These are phyloP conservation scores for Cercospora canescens DNA, from an alignment of 2,329 filamentous ascomycete genomes.

Conservation along the genomic window DNA sequence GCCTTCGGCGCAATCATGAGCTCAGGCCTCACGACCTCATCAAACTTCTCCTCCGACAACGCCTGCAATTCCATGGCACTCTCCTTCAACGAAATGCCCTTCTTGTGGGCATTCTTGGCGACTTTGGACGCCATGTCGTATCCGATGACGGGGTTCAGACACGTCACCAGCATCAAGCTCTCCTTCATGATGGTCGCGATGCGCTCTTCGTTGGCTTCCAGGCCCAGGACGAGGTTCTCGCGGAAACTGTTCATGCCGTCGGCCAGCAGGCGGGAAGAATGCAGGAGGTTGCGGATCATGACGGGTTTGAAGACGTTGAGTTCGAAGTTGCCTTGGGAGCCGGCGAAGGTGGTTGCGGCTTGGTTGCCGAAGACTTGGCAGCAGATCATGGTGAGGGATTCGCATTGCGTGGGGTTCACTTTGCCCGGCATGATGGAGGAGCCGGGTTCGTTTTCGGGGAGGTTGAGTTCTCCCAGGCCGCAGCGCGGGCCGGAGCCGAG, in stretches of 20 bases:
- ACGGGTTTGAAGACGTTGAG: constrained; percentile 99
- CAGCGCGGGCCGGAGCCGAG: constrained; percentile 94
- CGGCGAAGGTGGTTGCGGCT: constrained; percentile 86
- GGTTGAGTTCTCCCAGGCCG: constrained; percentile 86
- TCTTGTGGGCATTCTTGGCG: constrained; percentile 98
- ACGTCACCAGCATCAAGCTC: constrained; percentile 97
- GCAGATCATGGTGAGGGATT: constrained; percentile 97
- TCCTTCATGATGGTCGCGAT: constrained; percentile 90
- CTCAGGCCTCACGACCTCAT: constrained; percentile 85
- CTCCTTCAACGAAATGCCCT: constrained; percentile 89
- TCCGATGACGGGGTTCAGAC: constrained; percentile 94
- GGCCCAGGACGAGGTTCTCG: constrained; percentile 83
- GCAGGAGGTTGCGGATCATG: constrained; percentile 90
- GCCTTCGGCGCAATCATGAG: constrained; percentile 88
- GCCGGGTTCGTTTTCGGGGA: constrained; percentile 97
- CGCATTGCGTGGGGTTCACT: constrained; percentile 98
- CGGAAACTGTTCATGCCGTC: constrained; percentile 96
- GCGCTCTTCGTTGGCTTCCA: constrained; percentile 91
- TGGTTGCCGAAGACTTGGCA: constrained; percentile 98
- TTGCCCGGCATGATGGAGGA: constrained; percentile 99
- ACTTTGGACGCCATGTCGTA: constrained; percentile 98
- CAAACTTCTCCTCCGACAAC: constrained; percentile 85
- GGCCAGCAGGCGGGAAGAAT: constrained; percentile 82
- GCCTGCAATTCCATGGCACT: constrained; percentile 92
- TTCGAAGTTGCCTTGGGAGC: constrained; percentile 98